Evolutionary conservation across 331 rosid species (phyloP), one percentile per base, ranked within the genome.

Genomic region (Dryas integrifolia): DNA sequence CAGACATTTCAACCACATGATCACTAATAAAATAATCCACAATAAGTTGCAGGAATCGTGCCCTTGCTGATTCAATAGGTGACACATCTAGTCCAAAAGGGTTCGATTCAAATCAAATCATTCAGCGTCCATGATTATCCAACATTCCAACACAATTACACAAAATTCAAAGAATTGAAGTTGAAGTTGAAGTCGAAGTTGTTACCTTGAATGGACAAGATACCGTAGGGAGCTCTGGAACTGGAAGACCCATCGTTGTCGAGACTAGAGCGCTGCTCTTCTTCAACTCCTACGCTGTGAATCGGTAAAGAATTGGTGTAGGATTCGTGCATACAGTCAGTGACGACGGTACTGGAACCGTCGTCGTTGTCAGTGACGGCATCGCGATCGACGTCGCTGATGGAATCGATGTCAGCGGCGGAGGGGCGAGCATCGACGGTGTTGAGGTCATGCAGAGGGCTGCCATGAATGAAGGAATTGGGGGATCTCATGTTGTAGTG

Each of bases 401-500:
- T 80, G 72, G 86, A 76, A 69, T 88, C 76, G 69, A 90, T 38
- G 51, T 86, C 83, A 64, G 88, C 76, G 72, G 89, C n/a, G 52
- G 89, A 76, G 69, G 89, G 78, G 71, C 89, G 79, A 46, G 84
- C 60, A 43, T 89, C 87, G 44, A 84, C 93, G 72, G 93, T 70
- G 85, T 85, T 89, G 83, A 93, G 96, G 59, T 87, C 97, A 70
- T 89, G 97, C 65, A 93, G 82, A 58, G 98, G 88, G 72, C 82
- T 89, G 14, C 88, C 94, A 55, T 30, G 35, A 30, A 93, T 89
- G 86, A 86, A 93, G 43, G 98, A 86, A 76, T 84, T 82, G 21
- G 96, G 84, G 4, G 98, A 87, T 73, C 89, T 85, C 74, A 93
- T 92, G 77, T 85, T 84, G 87, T 91, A 93, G 85, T 89, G 97